Evolutionary conservation across 192 early-diverging fungal species (phyloP), one percentile per base, ranked within the genome.

Genomic region (Rhizophagus clarus): DNA sequence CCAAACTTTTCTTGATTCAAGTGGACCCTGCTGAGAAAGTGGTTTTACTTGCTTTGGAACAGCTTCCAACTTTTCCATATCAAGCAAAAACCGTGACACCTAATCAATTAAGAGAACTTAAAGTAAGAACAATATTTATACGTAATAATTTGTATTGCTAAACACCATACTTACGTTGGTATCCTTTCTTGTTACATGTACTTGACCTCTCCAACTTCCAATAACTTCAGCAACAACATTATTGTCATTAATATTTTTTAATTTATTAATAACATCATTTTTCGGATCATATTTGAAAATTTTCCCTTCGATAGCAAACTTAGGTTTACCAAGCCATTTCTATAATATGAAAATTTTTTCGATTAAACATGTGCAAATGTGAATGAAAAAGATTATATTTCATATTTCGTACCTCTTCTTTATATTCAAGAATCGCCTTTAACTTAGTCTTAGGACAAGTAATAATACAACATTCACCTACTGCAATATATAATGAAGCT

Each of bases 1-100:
- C 93, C 93, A 95, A 26, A 94, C 72, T 9, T 84, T 84, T 69
- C 87, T 87, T 37, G 90, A 91, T 80, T 94, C 93, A 69, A 89
- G 76, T 67, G 87, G 87, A 51, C 85, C 88, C 81, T 93, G 93
- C 40, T 92, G 81, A 1, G 85, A 88, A 37, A 91, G 66, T 28
- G 91, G 88, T 67, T 85, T 88, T 49, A 89, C 87, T 4, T 81
- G 61, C 79, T 92, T 93, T 11, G 80, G 83, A 24, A 88, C 83
- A 12, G 88, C 74, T 34, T 75, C 29, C 24, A 91, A 81, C 9
- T 68, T 82, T 20, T 82, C 71, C 81, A 94, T 79, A 75, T 93
- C 91, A 32, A 93, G 81, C 4, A 91, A 47, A 24, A 93, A 80
- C 56, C 47, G 79, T 26, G 61, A 51, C 76, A 84, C 77, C 74